A percentile compares a stretch with the other conserved stretches of the same genome.
phyloP scores from a whole-genome alignment of 2,329 filamentous ascomycete species.

The Fusarium acutatum region DNA sequence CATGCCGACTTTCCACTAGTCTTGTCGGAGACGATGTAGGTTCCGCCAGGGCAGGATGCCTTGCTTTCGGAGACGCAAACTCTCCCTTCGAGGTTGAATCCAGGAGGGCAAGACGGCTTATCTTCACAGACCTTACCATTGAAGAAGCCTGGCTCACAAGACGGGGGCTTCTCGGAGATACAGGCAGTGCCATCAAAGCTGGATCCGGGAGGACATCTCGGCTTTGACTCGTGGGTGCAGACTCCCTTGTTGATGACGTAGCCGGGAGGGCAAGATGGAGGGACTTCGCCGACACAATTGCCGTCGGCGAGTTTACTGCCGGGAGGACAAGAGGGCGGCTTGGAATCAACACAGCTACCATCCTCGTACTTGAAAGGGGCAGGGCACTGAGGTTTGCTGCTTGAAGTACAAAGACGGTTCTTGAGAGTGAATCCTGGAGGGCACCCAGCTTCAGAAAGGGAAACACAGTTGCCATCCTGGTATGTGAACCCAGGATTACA shows the following conservation, averaged over 20 bases:
- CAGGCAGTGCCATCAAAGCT: conserved; percentile 9
- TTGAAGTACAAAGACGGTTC: conserved; percentile 13
- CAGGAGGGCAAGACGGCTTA: conserved; percentile 2
- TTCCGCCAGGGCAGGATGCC: not conserved
- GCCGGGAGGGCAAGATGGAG: not conserved
- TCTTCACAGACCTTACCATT: conserved; percentile 21
- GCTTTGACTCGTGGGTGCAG: not conserved
- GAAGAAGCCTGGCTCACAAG: conserved; percentile 7
- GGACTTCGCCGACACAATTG: not conserved
- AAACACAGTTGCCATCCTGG: not conserved
- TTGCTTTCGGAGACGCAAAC: conserved; percentile 1
- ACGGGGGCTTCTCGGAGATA: not conserved
- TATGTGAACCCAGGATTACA: not conserved
- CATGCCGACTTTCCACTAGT: not conserved
- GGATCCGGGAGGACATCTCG: not conserved
- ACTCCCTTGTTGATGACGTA: not conserved
- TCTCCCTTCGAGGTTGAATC: not conserved
- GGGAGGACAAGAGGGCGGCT: not conserved
- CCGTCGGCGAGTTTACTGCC: not conserved
- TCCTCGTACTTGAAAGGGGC: not conserved
- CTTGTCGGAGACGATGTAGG: not conserved
- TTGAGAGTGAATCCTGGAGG: conserved; percentile 18
- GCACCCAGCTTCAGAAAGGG: not conserved
- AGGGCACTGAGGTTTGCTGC: not conserved
- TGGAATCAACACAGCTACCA: not conserved